Base-by-base conservation (phyloP, 257 asterid species). In the Nicotiana otophora region DNA sequence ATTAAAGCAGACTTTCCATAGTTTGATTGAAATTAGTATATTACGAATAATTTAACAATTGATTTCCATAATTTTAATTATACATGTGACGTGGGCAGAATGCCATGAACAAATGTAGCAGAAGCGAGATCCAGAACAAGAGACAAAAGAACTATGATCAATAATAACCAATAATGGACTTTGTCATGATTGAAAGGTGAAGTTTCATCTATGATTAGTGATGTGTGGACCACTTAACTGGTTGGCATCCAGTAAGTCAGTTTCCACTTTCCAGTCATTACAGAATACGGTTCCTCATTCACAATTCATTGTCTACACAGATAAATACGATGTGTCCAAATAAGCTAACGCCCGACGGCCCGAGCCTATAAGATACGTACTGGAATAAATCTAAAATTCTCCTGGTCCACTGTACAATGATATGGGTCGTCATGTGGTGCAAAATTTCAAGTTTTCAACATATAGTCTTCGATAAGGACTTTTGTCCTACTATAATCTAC, bases 101-200 rank as follows among this genome's bases (percentile, higher is more conserved):
- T 55, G 10, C 42, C n/a, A n/a, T 11, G 60, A 72, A 5, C 36
- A 20, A 72, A 46, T 72, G 78, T 20, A 0, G 4, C 78, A 72
- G 36, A 9, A 53, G 19, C 19, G 2, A 53, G 6, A 53, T 53
- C 19, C 58, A 53, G 3, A 48, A 83, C 16, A 83, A 74, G 74
- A 82, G 87, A 85, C 91, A 82, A 81, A 88, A n/a, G 84, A 69
- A 78, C 46, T 16, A 34, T 68, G 55, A 36, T 54, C 81, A 82
- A 36, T 39, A 39, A 65, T 64, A 36, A 55, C 23, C 61, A 62
- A 66, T 66, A 16, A 46, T 20, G 81, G 55, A 58, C 39, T 48
- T 48, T 9, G 23, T 10, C 39, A 74, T 74, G 62, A 48, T 74
- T 74, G 79, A 83, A 64, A 63, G 57, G 65, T 53, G 0, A 69